These are phyloP conservation scores for Magnolia sinica DNA, from an alignment of 164 flowering plant genomes.

Conservation along the genomic window DNA sequence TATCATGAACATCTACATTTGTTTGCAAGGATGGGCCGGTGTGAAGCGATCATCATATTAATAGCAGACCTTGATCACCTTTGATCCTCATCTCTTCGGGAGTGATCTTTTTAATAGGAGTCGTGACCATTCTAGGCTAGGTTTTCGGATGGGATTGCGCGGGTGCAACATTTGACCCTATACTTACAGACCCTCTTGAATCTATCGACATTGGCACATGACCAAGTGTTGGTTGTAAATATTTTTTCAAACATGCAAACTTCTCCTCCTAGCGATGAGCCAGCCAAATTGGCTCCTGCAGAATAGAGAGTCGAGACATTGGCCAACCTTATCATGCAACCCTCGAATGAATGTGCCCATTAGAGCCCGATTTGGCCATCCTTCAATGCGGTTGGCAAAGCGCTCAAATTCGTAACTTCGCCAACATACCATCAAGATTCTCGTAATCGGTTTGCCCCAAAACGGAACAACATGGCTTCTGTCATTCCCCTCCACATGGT, in stretches of 20 bases:
- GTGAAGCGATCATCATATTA: neutral
- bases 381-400: neutral
- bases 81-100: neutral
- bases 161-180: neutral
- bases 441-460: neutral
- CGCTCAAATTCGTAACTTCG: neutral
- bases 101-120: neutral
- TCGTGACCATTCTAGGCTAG: neutral
- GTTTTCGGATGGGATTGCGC: neutral
- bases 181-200: neutral
- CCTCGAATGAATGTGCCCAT: slow-evolving; percentile 2
- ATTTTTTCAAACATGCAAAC: neutral
- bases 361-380: neutral
- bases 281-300: neutral
- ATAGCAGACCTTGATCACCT: neutral
- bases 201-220: too few relatives aligned
- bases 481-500: neutral
- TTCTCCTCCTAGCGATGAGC: neutral
- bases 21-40: neutral
- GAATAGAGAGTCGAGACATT: neutral
- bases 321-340: too few relatives aligned
- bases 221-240: neutral
- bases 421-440: neutral
- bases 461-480: neutral
- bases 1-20: neutral